Percentiles rank a stretch among this genome's conserved stretches.
Evolutionary conservation across 148 eudicot species (phyloP).

Genomic region (Nepenthes mirabilis): DNA sequence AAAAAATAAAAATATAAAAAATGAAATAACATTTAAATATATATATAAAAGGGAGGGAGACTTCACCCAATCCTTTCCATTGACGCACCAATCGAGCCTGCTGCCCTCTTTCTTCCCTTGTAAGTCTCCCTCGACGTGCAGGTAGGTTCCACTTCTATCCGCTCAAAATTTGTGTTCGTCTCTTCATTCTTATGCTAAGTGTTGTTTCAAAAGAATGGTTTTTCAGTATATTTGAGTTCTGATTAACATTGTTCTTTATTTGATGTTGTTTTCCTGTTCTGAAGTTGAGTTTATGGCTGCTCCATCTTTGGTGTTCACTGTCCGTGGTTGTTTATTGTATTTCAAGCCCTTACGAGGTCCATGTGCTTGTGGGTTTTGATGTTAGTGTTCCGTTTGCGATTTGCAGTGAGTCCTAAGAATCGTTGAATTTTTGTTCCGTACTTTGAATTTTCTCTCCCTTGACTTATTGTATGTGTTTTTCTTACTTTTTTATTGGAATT

Average conservation of each 20-base stretch:
- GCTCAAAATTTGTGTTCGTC: not conserved
- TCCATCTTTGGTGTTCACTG: not conserved
- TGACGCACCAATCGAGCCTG: constrained; percentile 21
- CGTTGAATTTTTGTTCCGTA: not conserved
- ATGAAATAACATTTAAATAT: no score
- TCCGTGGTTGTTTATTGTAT: not conserved
- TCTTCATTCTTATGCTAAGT: not conserved
- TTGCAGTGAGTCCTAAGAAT: not conserved
- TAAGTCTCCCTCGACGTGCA: constrained; percentile 9
- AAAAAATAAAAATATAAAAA: no score
- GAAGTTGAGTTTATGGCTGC: not conserved
- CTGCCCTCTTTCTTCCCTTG: not conserved
- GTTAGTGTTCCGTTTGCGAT: not conserved
- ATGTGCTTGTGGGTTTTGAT: constrained; percentile 5
- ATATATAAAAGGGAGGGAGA: no score
- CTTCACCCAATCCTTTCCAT: constrained; percentile 5
- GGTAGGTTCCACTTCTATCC: constrained; percentile 10
- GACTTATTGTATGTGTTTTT: not conserved
- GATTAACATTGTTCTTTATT: not conserved
- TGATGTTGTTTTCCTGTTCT: not conserved
- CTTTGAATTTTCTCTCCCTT: not conserved
- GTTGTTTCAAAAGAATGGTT: not conserved
- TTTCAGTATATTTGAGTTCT: not conserved
- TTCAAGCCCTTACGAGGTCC: constrained; percentile 5
- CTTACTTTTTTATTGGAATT: no score